Percentiles rank a stretch among this genome's conserved stretches.
Conservation (phyloP, 495 filamentous ascomycete species). For the Podospora pseudoanserina region DNA sequence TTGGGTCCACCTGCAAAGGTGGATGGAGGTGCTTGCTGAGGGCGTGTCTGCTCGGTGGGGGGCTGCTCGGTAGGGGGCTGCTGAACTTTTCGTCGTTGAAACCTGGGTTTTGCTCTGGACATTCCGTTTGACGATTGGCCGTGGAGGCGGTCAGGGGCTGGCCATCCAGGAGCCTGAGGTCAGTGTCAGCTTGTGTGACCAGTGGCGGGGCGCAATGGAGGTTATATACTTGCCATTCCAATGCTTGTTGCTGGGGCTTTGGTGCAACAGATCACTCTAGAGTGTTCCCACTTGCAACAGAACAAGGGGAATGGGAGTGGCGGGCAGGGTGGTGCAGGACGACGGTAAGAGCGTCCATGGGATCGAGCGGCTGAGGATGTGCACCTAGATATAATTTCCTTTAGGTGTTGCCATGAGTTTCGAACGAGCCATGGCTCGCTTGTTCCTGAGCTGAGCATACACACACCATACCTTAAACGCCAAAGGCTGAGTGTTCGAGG, state of each 20-base stretch:
- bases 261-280: neutral
- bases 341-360: too few species aligned
- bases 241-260: neutral
- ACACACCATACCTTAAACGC: too few species aligned
- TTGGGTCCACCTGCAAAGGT: neutral
- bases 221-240: neutral
- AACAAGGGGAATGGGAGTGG: too few species aligned
- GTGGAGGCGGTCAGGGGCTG: neutral
- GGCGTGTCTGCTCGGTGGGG: neutral
- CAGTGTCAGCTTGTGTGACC: neutral
- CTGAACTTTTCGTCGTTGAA: neutral
- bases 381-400: too few species aligned
- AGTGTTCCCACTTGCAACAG: too few species aligned
- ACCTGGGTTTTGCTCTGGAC: neutral
- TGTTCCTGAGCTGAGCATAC: too few species aligned
- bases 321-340: too few species aligned
- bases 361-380: too few species aligned
- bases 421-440: too few species aligned
- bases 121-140: neutral
- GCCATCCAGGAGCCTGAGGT: conserved; percentile 2
- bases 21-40: neutral
- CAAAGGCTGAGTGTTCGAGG: too few species aligned
- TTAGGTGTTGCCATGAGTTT: too few species aligned
- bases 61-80: neutral
- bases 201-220: neutral